These are phyloP conservation scores for Cystobasidium pallidum DNA, from an alignment of 1,284 basidiomycete genomes.

Conservation along the genomic window DNA sequence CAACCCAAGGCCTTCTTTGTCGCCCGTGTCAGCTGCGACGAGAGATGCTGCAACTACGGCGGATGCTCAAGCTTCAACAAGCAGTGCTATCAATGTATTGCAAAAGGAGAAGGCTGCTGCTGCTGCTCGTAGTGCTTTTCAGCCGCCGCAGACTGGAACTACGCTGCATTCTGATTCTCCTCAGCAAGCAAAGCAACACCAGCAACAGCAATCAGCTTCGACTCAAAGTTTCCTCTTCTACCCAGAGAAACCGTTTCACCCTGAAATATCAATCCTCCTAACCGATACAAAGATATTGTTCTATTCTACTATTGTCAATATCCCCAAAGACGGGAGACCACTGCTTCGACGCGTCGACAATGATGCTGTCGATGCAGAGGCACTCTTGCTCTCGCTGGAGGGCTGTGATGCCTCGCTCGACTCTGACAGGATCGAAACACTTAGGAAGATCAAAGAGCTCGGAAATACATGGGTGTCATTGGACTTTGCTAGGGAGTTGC, in stretches of 20 bases:
- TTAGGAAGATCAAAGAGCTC: conserved; percentile 26
- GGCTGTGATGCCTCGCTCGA: conserved; percentile 8
- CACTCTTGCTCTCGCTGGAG: conserved; percentile 20
- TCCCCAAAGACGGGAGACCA: conserved; percentile 5
- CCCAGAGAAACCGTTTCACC: conserved; percentile 37
- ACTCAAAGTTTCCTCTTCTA: conserved; percentile 43
- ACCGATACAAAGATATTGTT: conserved; percentile 43
- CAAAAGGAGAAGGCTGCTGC: conserved; percentile 1
- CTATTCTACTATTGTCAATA: conserved; percentile 26
- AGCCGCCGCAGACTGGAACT: no score
- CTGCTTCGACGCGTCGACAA: conserved; percentile 37
- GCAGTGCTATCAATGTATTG: background rate
- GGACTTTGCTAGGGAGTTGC: conserved; percentile 34
- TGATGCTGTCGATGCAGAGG: conserved; percentile 40
- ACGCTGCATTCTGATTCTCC: no score
- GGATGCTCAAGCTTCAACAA: conserved; percentile 3
- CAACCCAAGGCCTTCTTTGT: conserved; percentile 14
- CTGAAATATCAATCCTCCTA: conserved; percentile 36
- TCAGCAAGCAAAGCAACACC: conserved; percentile 1
- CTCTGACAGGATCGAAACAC: conserved; percentile 23
- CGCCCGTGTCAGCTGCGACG: background rate
- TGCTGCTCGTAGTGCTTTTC: background rate
- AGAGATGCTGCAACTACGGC: background rate
- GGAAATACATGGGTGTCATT: conserved; percentile 41
- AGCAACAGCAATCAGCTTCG: conserved; percentile 11